Conservation (phyloP, 371 early-diverging fungal genomes). For the Smittium culicis region DNA sequence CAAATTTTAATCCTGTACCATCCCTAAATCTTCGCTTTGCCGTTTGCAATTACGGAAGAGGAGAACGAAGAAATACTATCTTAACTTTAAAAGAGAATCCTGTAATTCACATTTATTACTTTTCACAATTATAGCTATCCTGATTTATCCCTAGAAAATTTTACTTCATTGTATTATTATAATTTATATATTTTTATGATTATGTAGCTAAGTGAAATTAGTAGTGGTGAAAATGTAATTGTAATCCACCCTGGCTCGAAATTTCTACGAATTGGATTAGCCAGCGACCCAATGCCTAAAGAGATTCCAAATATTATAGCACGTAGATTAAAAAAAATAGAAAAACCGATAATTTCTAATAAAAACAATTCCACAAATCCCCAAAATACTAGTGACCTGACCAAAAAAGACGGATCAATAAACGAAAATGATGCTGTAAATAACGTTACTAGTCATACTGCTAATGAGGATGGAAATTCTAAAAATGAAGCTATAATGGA, state of each 20-base stretch:
- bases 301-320: constrained; percentile 70
- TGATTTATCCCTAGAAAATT: not conserved
- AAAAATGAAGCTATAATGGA: constrained; percentile 28
- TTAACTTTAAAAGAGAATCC: not conserved
- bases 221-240: constrained; percentile 40
- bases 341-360: not conserved
- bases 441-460: constrained; percentile 13
- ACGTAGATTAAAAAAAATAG: constrained; percentile 28
- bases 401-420: not conserved
- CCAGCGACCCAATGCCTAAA: constrained; percentile 65
- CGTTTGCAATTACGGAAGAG: constrained; percentile 7
- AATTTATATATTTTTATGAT: not conserved
- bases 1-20: constrained; percentile 6
- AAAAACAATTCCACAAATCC: no score
- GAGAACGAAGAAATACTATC: constrained; percentile 4
- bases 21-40: constrained; percentile 4
- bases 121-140: no score
- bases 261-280: constrained; percentile 58
- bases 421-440: constrained; percentile 7
- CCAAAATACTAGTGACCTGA: constrained; percentile 10
- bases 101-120: not conserved
- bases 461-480: constrained; percentile 8
- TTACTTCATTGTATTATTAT: not conserved
- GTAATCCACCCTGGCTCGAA: constrained; percentile 80
- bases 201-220: not conserved